A percentile compares a stretch with the other conserved stretches of the same genome.
These are phyloP conservation scores for Rhizoclosmatium sp. DNA, from an alignment of 192 early-diverging fungal species.

Conservation along the genomic window DNA sequence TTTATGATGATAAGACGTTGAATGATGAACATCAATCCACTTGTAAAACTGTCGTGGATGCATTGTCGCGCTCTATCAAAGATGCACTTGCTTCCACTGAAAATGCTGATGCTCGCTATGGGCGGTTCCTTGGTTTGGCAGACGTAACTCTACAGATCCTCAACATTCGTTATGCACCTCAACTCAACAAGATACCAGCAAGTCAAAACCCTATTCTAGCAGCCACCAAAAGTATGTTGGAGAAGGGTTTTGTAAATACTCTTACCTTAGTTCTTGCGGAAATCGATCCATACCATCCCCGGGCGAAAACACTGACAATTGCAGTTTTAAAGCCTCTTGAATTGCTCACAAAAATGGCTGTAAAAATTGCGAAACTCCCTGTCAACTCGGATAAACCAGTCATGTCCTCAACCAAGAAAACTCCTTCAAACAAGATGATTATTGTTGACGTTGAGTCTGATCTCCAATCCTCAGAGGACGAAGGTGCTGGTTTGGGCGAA, in stretches of 20 bases:
- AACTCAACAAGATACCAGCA: slow-evolving; percentile 18
- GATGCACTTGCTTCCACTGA: slow-evolving; percentile 60
- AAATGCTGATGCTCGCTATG: slow-evolving; percentile 65
- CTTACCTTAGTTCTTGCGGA: slow-evolving; percentile 83
- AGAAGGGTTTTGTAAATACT: slow-evolving; percentile 82
- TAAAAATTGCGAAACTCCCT: slow-evolving; percentile 75
- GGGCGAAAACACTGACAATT: slow-evolving; percentile 75
- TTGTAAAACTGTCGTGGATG: slow-evolving; percentile 74
- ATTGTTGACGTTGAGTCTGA: slow-evolving; percentile 9
- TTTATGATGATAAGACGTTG: slow-evolving; percentile 57
- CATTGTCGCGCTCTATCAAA: slow-evolving; percentile 67
- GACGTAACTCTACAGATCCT: slow-evolving; percentile 76
- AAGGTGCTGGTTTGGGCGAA: slow-evolving; percentile 55
- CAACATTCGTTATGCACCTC: slow-evolving; percentile 43
- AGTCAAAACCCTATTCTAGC: slow-evolving; percentile 41
- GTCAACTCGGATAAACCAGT: slow-evolving; percentile 4
- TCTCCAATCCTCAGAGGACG: slow-evolving; percentile 1
- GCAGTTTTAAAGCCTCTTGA: slow-evolving; percentile 89
- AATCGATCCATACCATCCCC: slow-evolving; percentile 91
- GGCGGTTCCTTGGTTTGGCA: slow-evolving; percentile 70
- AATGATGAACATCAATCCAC: slow-evolving; percentile 66
- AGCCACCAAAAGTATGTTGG: slow-evolving; percentile 81
- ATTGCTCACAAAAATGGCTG: slow-evolving; percentile 85
- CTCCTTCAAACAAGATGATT: slow-evolving; percentile 7
- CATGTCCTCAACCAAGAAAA: neutral